These are phyloP conservation scores for Tetrahymena borealis DNA, from an alignment of 73 alveolate species.

Conservation along the genomic window DNA sequence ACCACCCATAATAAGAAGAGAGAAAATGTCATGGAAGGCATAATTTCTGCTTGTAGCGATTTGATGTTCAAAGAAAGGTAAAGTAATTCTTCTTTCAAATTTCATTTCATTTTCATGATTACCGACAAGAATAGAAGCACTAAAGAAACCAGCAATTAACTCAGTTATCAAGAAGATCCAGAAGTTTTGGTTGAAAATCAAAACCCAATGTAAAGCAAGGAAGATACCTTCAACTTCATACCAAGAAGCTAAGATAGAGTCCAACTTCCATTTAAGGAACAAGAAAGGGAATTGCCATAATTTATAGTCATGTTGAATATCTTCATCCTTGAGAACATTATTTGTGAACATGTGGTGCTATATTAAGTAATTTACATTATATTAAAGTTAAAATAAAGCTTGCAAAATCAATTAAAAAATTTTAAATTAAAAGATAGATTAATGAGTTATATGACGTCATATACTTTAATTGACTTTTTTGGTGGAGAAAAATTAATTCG, in stretches of 20 bases:
- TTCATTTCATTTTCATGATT: slow-evolving; percentile 43
- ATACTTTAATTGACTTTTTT: no score
- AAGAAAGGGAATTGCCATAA: slow-evolving; percentile 33
- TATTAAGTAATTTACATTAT: no score
- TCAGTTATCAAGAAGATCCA: slow-evolving; percentile 5
- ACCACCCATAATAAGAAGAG: slow-evolving; percentile 42
- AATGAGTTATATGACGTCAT: no score
- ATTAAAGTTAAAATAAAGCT: no score
- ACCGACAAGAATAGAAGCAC: slow-evolving; percentile 32
- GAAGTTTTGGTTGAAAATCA: slow-evolving; percentile 12
- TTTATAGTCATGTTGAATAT: slow-evolving; percentile 20
- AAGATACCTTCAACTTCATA: slow-evolving; percentile 6
- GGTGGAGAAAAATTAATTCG: no score
- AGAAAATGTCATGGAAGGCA: slow-evolving; percentile 30
- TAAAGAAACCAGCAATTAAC: slow-evolving; percentile 40
- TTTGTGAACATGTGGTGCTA: slow-evolving; percentile 40
- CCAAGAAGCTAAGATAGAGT: slow-evolving; percentile 19
- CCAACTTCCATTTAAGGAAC: slow-evolving; percentile 18
- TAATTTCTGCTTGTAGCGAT: slow-evolving; percentile 37
- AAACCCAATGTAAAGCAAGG: slow-evolving; percentile 10
- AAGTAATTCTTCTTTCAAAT: slow-evolving; percentile 16
- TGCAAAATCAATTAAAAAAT: no score
- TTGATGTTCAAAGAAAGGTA: slow-evolving; percentile 39
- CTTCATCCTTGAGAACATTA: slow-evolving; percentile 38
- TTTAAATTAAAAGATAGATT: no score